A percentile compares a stretch with the other conserved stretches of the same genome.
phyloP scores from a whole-genome alignment of 805 yeast species.

The Cyberlindnera xishuangbannaensis region DNA sequence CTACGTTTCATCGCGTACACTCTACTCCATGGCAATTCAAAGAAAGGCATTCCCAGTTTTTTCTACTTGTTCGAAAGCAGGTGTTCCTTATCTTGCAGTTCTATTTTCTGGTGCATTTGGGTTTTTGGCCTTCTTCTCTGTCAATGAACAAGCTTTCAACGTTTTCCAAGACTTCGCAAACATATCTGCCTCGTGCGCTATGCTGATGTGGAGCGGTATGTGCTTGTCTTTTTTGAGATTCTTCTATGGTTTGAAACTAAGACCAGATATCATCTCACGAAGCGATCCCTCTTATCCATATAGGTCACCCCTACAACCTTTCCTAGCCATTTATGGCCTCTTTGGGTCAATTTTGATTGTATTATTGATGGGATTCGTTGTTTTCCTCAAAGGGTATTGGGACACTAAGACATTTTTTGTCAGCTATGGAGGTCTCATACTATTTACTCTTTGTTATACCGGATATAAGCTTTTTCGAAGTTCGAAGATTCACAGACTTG shows the following conservation, averaged over 20 bases:
- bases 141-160: constrained; percentile 48
- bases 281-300: constrained; percentile 63
- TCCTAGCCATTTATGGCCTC: constrained; percentile 56
- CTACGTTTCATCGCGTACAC: constrained; percentile 50
- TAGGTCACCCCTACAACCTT: constrained; percentile 67
- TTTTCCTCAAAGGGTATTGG: constrained; percentile 55
- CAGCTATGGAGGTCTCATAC: constrained; percentile 54
- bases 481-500: constrained; percentile 60
- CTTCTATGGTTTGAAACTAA: constrained; percentile 50
- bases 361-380: constrained; percentile 55
- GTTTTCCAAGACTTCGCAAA: constrained; percentile 65
- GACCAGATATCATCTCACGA: constrained; percentile 62
- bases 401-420: constrained; percentile 55
- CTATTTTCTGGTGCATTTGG: constrained; percentile 58
- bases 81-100: constrained; percentile 70
- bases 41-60: constrained; percentile 56
- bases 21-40: constrained; percentile 48
- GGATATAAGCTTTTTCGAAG: constrained; percentile 56
- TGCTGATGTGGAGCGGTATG: constrained; percentile 75
- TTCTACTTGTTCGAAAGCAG: constrained; percentile 50
- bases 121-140: constrained; percentile 53
- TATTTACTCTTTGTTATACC: constrained; percentile 44
- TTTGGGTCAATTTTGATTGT: constrained; percentile 46
- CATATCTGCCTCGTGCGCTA: constrained; percentile 67
- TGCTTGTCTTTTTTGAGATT: constrained; percentile 60